Evolutionary conservation across 768 basidiomycete genomes (phyloP), one percentile per base, ranked within the genome.

Genomic region (Lyophyllum atratum): DNA sequence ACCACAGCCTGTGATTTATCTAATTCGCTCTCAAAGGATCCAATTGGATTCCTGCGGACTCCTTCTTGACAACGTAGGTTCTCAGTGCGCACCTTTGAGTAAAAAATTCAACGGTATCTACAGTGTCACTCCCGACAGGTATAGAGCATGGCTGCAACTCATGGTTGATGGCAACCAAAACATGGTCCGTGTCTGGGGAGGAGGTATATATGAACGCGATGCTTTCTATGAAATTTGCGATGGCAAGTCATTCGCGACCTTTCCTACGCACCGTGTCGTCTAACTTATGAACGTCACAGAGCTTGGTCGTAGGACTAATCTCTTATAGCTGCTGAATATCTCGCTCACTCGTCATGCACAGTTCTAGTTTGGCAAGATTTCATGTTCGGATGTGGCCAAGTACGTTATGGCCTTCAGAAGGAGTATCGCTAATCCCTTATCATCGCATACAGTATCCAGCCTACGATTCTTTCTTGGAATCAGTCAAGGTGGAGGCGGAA

Each of bases 331-430:
- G 0, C 53, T 25, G 52, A 49, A 25, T 39, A 51, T 53, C n/a
- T 63, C 25, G n/a, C 43, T 58, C 42, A 57, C 39, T 31, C 37
- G 56, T 31, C 4, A 37, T 34, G 22, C 52, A 19, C 33, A 85
- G 85, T 98, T 47, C 79, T 97, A 31, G 94, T 97, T 26, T 97
- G 95, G 95, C 95, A 97, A 74, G 96, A 98, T 73, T 95, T 97
- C 72, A 89, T 92, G 89, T 98, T 98, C 70, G 94, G 88, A 29
- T 97, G 95, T 69, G 95, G 95, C 25, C 92, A 93, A 77, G 89
- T 90, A 58, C 15, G 74, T 62, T 15, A 22, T 48, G 29, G 33
- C 43, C 25, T 5, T 44, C 34, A 46, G 55, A 15, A 22, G 48
- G 29, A 28, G 47, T 54, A 21, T 28, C 21, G 33, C 17, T 8